Evolutionary conservation across 2,329 filamentous ascomycete species (phyloP), one percentile per base, ranked within the genome.

Genomic region (Botryotinia narcissicola): DNA sequence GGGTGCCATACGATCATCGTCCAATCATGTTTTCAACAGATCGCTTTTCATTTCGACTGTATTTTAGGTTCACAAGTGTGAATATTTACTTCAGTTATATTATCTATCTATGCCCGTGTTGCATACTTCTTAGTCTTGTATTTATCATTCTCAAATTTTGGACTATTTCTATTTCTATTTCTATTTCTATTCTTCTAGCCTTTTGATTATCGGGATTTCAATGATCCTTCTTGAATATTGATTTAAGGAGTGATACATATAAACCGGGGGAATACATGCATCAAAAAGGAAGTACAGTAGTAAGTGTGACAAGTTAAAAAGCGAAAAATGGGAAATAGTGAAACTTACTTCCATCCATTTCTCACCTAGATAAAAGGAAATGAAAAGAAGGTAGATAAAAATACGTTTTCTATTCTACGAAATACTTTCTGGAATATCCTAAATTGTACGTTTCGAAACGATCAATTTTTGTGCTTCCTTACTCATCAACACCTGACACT

Each of bases 81-180:
- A n/a, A 6, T n/a, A 14, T 51, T n/a, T n/a, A 2, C 1, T 1
- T 51, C 7, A n/a, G 2, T n/a, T 14, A n/a, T n/a, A 16, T 5
- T n/a, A 51, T n/a, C 12, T n/a, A n/a, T 5, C 40, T 42, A 42
- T 42, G 14, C 40, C 22, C n/a, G 4, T 51, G 0, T 14, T 51
- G 3, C 10, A 51, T 51, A 16, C 7, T 14, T 51, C 12, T 51
- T 25, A n/a, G 14, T 51, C 1, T 8, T 51, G 25, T 12, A n/a
- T 51, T 4, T 51, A 20, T 51, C n/a, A 51, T 25, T 51, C 8
- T 51, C 48, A 6, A n/a, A n/a, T 9, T 51, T 2, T n/a, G 14
- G 22, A 51, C 25, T 51, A 12, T 14, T 51, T 51, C 25, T 51
- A n/a, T 5, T 51, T n/a, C 48, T 51, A n/a, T 4, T 51, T n/a